A percentile compares a stretch with the other conserved stretches of the same genome.
Conservation (phyloP, 2,329 filamentous ascomycete species). For the Torrubiella hemipterigena region DNA sequence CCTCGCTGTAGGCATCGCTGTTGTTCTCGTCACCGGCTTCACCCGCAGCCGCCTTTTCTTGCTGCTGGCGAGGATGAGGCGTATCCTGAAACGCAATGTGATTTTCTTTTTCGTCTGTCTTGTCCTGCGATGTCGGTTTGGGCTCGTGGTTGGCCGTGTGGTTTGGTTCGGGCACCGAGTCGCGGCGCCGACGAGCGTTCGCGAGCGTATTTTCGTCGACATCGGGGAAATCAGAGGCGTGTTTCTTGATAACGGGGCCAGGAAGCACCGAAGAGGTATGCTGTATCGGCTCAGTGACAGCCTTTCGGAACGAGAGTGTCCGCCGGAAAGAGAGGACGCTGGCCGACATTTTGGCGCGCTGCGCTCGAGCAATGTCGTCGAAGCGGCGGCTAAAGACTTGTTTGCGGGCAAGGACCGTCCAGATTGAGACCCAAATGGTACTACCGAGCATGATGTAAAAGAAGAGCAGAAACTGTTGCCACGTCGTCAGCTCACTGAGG, state of each 20-base stretch:
- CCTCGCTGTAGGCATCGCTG: not conserved
- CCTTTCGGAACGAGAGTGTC: slow-evolving; percentile 11
- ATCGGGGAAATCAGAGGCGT: no score
- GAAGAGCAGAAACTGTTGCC: slow-evolving; percentile 56
- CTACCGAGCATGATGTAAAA: slow-evolving; percentile 54
- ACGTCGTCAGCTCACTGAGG: slow-evolving; percentile 50
- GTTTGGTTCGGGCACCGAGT: no score
- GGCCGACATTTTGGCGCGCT: slow-evolving; percentile 15
- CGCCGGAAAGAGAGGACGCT: slow-evolving; percentile 8
- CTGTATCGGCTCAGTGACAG: not conserved
- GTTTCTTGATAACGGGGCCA: no score
- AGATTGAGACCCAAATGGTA: slow-evolving; percentile 53
- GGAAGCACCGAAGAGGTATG: not conserved
- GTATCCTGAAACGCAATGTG: slow-evolving; percentile 1
- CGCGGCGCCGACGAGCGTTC: no score
- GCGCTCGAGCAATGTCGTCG: slow-evolving; percentile 33
- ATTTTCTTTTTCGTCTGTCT: not conserved
- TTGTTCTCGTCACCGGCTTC: not conserved
- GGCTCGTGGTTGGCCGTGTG: not conserved
- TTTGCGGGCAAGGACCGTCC: slow-evolving; percentile 48
- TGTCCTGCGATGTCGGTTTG: no score
- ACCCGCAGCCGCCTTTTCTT: not conserved
- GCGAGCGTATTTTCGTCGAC: no score
- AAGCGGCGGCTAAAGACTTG: slow-evolving; percentile 52
- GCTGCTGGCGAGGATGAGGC: not conserved